These are phyloP conservation scores for Chytridium lagenaria DNA, from an alignment of 371 early-diverging fungal genomes.

Conservation along the genomic window DNA sequence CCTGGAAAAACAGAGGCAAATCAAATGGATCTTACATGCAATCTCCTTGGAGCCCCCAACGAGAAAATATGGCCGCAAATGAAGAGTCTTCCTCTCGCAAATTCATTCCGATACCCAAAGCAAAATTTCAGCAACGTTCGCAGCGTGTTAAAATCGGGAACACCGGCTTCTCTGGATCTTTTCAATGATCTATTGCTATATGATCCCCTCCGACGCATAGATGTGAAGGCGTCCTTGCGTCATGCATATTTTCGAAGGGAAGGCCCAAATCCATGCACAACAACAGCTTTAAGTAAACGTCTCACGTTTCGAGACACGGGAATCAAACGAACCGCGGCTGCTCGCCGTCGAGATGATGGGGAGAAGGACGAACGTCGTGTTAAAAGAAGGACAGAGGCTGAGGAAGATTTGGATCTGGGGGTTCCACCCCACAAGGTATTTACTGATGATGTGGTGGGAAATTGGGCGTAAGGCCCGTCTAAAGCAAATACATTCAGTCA, in stretches of 20 bases:
- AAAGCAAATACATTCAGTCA: constrained; percentile 22
- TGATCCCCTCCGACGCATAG: constrained; percentile 77
- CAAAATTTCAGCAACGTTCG: constrained; percentile 48
- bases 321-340: background rate
- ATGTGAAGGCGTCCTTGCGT: constrained; percentile 72
- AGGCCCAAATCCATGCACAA: constrained; percentile 36
- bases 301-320: background rate
- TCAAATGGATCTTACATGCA: constrained; percentile 76
- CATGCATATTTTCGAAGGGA: constrained; percentile 73
- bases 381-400: constrained; percentile 24
- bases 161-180: constrained; percentile 67
- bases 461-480: no score
- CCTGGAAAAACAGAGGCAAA: constrained; percentile 82
- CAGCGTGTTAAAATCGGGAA: constrained; percentile 66
- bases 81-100: constrained; percentile 62
- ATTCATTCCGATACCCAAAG: constrained; percentile 31
- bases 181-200: constrained; percentile 79
- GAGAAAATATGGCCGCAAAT: constrained; percentile 83
- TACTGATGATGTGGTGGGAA: background rate
- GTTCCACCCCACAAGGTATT: constrained; percentile 22
- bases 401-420: constrained; percentile 21
- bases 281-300: background rate
- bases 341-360: background rate
- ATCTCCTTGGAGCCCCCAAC: constrained; percentile 80
- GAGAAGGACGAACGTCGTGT: constrained; percentile 13